phyloP scores from a whole-genome alignment of 208 protist genomes.

The Crithidia fasciculata region DNA sequence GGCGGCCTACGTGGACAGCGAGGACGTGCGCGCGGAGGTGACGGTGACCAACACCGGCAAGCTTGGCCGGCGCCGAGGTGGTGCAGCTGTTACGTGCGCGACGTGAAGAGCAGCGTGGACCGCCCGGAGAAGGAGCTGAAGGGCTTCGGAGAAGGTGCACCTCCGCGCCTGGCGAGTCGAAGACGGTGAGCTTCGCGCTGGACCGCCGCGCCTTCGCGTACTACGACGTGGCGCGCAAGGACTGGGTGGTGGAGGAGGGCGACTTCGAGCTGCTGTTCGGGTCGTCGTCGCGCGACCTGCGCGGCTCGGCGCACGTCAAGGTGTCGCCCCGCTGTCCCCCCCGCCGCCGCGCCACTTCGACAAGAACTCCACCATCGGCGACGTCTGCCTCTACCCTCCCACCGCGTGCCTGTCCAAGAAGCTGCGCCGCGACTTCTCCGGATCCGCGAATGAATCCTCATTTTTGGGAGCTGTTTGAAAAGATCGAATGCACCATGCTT shows the following conservation, averaged over 20 bases:
- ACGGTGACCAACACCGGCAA: constrained; percentile 18
- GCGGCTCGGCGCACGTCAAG: constrained; percentile 2
- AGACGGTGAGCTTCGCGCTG: constrained; percentile 18
- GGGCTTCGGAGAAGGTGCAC: constrained; percentile 29
- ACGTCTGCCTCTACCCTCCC: constrained; percentile 5
- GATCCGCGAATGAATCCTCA: too few species aligned
- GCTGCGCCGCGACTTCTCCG: constrained; percentile 10
- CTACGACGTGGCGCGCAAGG: constrained; percentile 28
- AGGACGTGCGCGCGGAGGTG: constrained; percentile 14
- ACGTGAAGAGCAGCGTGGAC: constrained; percentile 14
- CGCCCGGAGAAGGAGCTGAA: constrained; percentile 18
- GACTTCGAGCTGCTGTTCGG: constrained; percentile 26
- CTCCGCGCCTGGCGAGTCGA: constrained; percentile 21
- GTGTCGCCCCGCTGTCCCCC: not conserved
- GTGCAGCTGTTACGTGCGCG: constrained; percentile 23
- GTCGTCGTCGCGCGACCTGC: constrained; percentile 24
- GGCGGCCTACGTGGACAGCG: constrained; percentile 17
- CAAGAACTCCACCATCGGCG: constrained; percentile 5
- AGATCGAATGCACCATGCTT: too few species aligned
- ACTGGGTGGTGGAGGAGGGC: constrained; percentile 25
- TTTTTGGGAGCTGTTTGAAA: too few species aligned
- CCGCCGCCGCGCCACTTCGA: not conserved
- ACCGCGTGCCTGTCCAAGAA: constrained; percentile 1
- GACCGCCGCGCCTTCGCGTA: constrained; percentile 28
- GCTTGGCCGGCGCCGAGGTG: constrained; percentile 15